Conservation (phyloP, 2,329 filamentous ascomycete species). For the Colletotrichum chrysophilum region DNA sequence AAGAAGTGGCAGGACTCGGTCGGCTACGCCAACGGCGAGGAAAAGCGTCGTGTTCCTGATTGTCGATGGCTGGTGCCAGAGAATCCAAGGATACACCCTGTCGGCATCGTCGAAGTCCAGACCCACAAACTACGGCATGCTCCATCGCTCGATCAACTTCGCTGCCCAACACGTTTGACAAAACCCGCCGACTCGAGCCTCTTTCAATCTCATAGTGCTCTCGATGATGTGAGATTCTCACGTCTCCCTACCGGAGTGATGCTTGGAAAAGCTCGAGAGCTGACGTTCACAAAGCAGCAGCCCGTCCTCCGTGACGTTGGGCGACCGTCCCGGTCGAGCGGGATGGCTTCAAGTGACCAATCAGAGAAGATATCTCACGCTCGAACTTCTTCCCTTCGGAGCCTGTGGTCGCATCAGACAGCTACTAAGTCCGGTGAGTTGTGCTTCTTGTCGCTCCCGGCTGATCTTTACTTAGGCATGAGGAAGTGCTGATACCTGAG, state of each 20-base stretch:
- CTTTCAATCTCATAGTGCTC: neutral
- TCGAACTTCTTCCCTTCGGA: neutral
- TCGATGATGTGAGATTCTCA: neutral
- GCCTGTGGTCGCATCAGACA: neutral
- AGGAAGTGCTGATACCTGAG: neutral
- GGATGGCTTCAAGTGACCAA: constrained; percentile 1
- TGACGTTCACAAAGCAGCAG: constrained; percentile 16
- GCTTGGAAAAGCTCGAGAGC: constrained; percentile 3
- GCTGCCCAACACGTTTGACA: neutral
- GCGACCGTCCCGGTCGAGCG: neutral
- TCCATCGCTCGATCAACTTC: constrained; percentile 16
- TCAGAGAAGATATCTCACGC: neutral
- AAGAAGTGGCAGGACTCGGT: neutral
- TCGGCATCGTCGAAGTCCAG: neutral
- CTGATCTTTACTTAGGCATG: neutral
- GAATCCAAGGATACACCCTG: constrained; percentile 19
- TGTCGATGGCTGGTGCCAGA: constrained; percentile 7
- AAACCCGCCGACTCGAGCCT: neutral
- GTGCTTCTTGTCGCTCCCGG: neutral
- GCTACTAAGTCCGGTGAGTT: neutral
- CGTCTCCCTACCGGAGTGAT: neutral
- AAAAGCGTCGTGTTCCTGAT: neutral
- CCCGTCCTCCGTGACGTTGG: constrained; percentile 8
- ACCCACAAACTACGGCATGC: constrained; percentile 14
- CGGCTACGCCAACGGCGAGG: neutral